Base-by-base conservation (phyloP, 805 yeast species). In the Saturnispora quitensis region DNA sequence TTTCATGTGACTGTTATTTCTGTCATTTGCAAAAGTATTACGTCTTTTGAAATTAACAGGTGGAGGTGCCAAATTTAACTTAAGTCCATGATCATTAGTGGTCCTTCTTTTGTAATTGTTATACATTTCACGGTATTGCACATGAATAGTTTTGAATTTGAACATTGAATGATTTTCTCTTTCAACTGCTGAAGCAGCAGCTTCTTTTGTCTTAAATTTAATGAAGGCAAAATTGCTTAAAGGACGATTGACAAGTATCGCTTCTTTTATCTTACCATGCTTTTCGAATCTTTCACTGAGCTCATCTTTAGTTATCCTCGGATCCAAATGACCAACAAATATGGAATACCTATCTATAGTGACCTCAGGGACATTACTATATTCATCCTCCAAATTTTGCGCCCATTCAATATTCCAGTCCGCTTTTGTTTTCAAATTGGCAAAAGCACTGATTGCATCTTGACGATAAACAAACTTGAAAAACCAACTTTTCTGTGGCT, bases 101-200 rank as follows among this genome's bases (percentile, higher is more conserved):
- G 46, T 57, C 45, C 62, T 61, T 62, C 62, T 68, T 62, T 64
- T 61, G 48, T 56, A 62, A 42, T 65, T 63, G 53, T 68, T 72
- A 55, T 74, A 72, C 60, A 81, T 66, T 63, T 86, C 93, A 52
- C 86, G 77, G 63, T 84, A 86, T 66, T 87, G 95, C 45, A 89
- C 96, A 65, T 86, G 93, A 73, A 89, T 84, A 8, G 91, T 84
- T 63, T 77, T 82, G 53, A 78, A 80, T 60, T 79, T 69, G 62
- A 89, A 80, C 64, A 82, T 76, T 2, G 95, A 75, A 67, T 88
- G 95, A 62, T 89, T 88, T 62, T 86, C 93, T 55, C 82, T 74
- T 65, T 88, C 95, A 50, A 89, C 87, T 1, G 96, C 96, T 46
- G 86, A 75, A 5, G 93, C 95, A 7, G 96, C 95, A 22, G 93